phyloP scores from a whole-genome alignment of 768 basidiomycete genomes.

The Dioszegia hungarica region DNA sequence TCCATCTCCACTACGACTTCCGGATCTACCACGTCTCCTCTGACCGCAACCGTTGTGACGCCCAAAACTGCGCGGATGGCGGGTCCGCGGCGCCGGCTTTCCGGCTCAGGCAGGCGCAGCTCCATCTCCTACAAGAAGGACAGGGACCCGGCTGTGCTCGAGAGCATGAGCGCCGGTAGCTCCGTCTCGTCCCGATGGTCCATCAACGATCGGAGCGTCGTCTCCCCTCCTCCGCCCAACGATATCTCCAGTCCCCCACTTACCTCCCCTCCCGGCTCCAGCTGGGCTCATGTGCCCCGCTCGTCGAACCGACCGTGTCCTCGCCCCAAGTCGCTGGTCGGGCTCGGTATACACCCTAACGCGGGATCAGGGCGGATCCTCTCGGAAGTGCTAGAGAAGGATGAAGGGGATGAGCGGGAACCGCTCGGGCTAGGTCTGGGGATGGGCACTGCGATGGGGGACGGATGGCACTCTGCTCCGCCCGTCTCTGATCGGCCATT shows the following conservation, averaged over 20 bases:
- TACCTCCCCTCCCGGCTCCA: slow-evolving; percentile 6
- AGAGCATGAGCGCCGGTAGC: neutral
- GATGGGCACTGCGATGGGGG: neutral
- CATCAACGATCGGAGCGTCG: slow-evolving; percentile 1
- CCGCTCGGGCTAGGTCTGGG: neutral
- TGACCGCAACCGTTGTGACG: slow-evolving; percentile 12
- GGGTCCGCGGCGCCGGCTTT: slow-evolving; percentile 7
- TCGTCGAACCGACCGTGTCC: slow-evolving; percentile 28
- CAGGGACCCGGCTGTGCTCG: neutral
- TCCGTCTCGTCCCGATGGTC: slow-evolving; percentile 12
- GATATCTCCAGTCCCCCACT: slow-evolving; percentile 9
- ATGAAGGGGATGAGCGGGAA: slow-evolving; percentile 8
- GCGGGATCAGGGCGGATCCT: slow-evolving; percentile 24
- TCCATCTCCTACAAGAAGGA: slow-evolving; percentile 41
- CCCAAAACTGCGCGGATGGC: slow-evolving; percentile 16
- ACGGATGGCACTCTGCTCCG: slow-evolving; percentile 2
- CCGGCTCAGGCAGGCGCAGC: slow-evolving; percentile 21
- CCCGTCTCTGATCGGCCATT: neutral
- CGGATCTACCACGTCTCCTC: slow-evolving; percentile 11
- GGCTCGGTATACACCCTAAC: slow-evolving; percentile 15
- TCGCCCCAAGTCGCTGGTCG: slow-evolving; percentile 25
- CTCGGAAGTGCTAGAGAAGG: slow-evolving; percentile 29
- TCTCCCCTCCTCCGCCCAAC: slow-evolving; percentile 12
- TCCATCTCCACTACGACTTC: neutral
- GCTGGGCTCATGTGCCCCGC: slow-evolving; percentile 15